A percentile compares a stretch with the other conserved stretches of the same genome.
These are phyloP conservation scores for Hanseniaspora nectarophila DNA, from an alignment of 805 yeast genomes.

Conservation along the genomic window DNA sequence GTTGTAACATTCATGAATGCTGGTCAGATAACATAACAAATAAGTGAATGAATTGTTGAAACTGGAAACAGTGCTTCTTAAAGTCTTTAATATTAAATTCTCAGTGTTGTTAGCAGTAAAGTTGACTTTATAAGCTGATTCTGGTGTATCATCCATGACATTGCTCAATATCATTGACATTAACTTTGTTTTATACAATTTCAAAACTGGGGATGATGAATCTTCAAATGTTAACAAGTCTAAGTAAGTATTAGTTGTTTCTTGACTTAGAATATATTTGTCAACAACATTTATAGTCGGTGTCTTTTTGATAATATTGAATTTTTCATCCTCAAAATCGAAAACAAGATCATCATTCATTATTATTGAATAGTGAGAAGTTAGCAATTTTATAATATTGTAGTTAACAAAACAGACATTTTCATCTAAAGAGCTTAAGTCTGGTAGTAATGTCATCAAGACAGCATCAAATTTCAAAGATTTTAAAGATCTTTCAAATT, in stretches of 20 bases:
- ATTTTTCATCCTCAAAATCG: background rate
- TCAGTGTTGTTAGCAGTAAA: background rate
- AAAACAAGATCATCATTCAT: background rate
- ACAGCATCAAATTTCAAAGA: background rate
- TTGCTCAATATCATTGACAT: background rate
- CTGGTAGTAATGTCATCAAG: background rate
- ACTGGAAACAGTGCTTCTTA: background rate
- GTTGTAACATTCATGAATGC: background rate
- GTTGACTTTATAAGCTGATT: background rate
- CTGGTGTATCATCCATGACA: background rate
- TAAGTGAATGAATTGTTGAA: background rate
- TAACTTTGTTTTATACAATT: slow-evolving; percentile 2
- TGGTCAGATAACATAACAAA: background rate
- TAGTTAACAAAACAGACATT: background rate
- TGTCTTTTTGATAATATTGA: background rate
- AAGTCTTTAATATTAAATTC: background rate
- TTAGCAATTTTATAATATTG: background rate
- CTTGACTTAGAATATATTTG: background rate
- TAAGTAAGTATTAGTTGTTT: background rate
- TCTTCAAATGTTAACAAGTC: background rate
- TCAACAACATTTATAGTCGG: background rate
- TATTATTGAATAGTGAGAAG: slow-evolving; percentile 4
- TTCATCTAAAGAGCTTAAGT: background rate
- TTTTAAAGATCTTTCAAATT: background rate
- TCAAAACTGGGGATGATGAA: background rate